These are phyloP conservation scores for Neurospora cerealis DNA, from an alignment of 495 filamentous ascomycete species.

Conservation along the genomic window DNA sequence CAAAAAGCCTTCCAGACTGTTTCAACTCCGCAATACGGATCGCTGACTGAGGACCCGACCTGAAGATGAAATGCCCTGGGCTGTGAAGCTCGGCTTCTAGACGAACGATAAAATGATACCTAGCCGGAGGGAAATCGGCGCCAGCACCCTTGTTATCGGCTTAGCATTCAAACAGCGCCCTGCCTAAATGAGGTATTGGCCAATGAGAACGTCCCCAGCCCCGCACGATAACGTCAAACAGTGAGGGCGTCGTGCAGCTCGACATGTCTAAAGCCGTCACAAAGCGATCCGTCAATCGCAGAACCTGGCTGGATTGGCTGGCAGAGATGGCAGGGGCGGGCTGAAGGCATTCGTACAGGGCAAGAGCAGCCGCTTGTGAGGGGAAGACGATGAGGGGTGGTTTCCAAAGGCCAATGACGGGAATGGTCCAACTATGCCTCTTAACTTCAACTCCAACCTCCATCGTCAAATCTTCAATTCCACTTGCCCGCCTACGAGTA, in stretches of 20 bases:
- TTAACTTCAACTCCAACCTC: background rate
- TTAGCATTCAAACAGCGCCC: background rate
- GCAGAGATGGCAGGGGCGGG: background rate
- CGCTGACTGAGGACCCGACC: background rate
- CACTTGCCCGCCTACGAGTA: background rate
- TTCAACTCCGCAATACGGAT: background rate
- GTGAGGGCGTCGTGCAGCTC: background rate
- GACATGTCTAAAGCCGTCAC: constrained; percentile 16
- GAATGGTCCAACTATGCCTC: background rate
- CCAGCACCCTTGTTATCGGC: background rate
- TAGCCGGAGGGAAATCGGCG: background rate
- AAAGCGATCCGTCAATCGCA: constrained; percentile 12
- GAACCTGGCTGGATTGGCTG: background rate
- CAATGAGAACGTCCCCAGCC: constrained; percentile 6
- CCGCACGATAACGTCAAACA: constrained; percentile 4
- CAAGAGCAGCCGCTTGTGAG: background rate
- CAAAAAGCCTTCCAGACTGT: background rate
- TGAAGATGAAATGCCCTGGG: background rate
- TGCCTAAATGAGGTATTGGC: constrained; percentile 5
- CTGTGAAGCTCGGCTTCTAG: background rate
- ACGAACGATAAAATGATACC: background rate
- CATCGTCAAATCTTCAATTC: background rate
- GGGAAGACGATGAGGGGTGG: background rate
- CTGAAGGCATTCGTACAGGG: background rate
- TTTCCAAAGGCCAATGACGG: background rate